Conservation (phyloP, 2,329 filamentous ascomycete genomes). For the Alternaria sp. region DNA sequence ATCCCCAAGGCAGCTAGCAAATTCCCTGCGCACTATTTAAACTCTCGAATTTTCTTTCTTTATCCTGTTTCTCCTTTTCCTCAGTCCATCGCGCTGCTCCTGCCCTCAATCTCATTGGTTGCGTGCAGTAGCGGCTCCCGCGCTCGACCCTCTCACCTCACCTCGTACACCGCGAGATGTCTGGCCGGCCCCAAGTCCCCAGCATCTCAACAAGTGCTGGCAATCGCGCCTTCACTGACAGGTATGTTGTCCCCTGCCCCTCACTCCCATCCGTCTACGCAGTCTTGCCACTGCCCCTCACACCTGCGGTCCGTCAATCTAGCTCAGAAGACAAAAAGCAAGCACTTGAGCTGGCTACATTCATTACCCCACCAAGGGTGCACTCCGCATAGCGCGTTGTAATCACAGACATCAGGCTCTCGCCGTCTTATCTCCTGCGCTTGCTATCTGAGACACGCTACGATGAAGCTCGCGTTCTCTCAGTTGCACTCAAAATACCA, state of each 20-base stretch:
- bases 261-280: background rate
- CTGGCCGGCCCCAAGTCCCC: background rate
- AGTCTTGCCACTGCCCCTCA: background rate
- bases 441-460: background rate
- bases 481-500: background rate
- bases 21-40: background rate
- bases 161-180: background rate
- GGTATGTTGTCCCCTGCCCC: background rate
- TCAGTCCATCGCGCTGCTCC: background rate
- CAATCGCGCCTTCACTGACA: background rate
- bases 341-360: background rate
- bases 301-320: background rate
- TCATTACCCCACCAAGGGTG: background rate
- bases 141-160: background rate
- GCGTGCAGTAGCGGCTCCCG: conserved; percentile 3
- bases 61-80: background rate
- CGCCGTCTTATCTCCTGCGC: background rate
- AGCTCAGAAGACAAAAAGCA: background rate
- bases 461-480: background rate
- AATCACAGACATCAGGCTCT: background rate
- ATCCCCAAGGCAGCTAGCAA: background rate
- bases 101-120: background rate
- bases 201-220: background rate
- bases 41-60: background rate
- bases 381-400: background rate